Percentiles rank a stretch among this genome's conserved stretches.
Conservation (phyloP, 805 yeast genomes). For the Alloascoidea hylecoeti region DNA sequence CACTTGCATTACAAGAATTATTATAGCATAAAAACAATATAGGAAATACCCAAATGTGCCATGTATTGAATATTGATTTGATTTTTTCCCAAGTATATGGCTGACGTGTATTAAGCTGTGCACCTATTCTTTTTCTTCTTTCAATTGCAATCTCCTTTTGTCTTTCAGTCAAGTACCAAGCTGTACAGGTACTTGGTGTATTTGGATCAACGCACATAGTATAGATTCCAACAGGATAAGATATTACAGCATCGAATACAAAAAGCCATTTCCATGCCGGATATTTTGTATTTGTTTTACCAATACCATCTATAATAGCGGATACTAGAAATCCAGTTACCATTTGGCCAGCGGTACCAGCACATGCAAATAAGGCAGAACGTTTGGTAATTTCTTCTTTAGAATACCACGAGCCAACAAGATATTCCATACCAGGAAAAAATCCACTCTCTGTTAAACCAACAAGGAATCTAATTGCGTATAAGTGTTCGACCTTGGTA, state of each 20-base stretch:
- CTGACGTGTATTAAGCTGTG: slow-evolving; percentile 21
- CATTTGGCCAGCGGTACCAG: slow-evolving; percentile 20
- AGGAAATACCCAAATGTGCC: slow-evolving; percentile 34
- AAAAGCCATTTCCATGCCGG: slow-evolving; percentile 32
- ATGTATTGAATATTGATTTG: slow-evolving; percentile 22
- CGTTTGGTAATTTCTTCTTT: slow-evolving; percentile 16
- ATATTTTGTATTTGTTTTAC: slow-evolving; percentile 7
- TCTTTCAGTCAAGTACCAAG: slow-evolving; percentile 26
- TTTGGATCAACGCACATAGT: slow-evolving; percentile 30
- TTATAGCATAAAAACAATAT: slow-evolving; percentile 22
- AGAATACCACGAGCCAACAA: slow-evolving; percentile 18
- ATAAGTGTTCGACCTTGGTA: slow-evolving; percentile 9
- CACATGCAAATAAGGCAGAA: slow-evolving; percentile 14
- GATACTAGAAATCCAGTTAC: slow-evolving; percentile 48
- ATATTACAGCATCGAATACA: slow-evolving; percentile 27
- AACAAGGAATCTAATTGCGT: slow-evolving; percentile 14
- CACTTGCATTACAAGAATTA: slow-evolving; percentile 19
- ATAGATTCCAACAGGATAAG: slow-evolving; percentile 29
- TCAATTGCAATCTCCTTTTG: slow-evolving; percentile 27
- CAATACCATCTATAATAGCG: slow-evolving; percentile 27
- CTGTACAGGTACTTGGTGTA: slow-evolving; percentile 28
- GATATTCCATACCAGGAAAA: slow-evolving; percentile 17
- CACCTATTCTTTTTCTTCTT: slow-evolving; percentile 19
- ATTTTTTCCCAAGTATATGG: slow-evolving; percentile 15
- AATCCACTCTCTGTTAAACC: slow-evolving; percentile 17